Conservation (phyloP, 208 protist genomes). For the Phytomonas francai region DNA sequence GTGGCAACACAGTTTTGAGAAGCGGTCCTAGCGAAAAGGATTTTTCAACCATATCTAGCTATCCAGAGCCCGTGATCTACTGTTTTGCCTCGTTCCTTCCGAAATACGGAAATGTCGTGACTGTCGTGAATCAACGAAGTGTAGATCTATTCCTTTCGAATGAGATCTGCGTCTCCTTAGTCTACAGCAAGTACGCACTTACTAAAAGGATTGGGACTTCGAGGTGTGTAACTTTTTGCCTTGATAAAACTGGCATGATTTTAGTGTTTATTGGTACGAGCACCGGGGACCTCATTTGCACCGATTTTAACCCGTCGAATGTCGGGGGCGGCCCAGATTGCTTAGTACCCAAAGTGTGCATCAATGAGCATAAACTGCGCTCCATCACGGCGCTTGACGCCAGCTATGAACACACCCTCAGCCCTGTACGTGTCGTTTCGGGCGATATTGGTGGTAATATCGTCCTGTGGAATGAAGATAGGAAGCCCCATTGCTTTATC, state of each 20-base stretch:
- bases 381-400: conserved; percentile 36
- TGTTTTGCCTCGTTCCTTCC: neutral
- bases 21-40: neutral
- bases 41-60: neutral
- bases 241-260: neutral
- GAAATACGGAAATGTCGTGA: neutral
- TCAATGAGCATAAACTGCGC: conserved; percentile 26
- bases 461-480: conserved; percentile 30
- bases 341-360: neutral
- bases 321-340: neutral
- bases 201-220: neutral
- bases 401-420: conserved; percentile 7
- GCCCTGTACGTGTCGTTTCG: conserved; percentile 14
- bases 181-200: neutral
- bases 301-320: neutral
- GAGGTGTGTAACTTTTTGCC: neutral
- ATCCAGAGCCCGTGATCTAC: neutral
- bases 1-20: neutral
- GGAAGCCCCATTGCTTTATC: conserved; percentile 11
- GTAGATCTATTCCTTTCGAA: neutral
- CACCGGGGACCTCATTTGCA: neutral
- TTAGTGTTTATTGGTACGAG: neutral
- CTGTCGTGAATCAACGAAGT: neutral
- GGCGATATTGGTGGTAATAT: conserved; percentile 36
- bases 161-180: neutral